Evolutionary conservation across 2,329 filamentous ascomycete genomes (phyloP), one percentile per base, ranked within the genome.

Genomic region (Sclerotinia nivalis): DNA sequence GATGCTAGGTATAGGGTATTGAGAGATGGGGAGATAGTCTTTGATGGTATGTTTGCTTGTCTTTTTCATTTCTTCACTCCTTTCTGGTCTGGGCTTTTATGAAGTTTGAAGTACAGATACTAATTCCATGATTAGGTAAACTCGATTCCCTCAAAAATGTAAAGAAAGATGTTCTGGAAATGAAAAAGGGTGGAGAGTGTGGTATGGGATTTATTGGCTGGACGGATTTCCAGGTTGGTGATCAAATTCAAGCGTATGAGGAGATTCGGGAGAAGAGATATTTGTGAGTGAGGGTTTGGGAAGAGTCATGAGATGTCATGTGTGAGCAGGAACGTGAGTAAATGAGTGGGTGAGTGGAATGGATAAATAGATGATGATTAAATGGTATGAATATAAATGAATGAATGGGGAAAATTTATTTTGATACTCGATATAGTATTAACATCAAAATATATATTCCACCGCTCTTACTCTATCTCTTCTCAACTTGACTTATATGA

Each of bases 181-280:
- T 97, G 89, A 89, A 89, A 76, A 98, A 97, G 81, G 94, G 93
- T 70, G 88, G 86, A n/a, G 96, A 99, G 81, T 99, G 96, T 76
- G 96, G 96, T 74, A 90, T 99, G 74, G 89, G 88, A 66, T 95
- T 99, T 76, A 88, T 91, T 4, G 86, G 84, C 45, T 99, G 93
- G 88, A 85, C 91, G 61, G 91, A 88, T 31, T 91, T 98, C 78
- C 80, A 90, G 77, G 84, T 88, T 20, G 96, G 95, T 40, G 96
- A 99, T 81, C 87, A 90, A 79, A 86, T 99, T 72, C 96, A 98
- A 82, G 90, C 89, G 47, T 97, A 94, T 77, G 93, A 97, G 77
- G 91, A 94, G 80, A 85, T 89, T 25, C 82, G 81, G 69, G 92
- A 96, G 81, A 91, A 91, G 84, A 77, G 78, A 72, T 78, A 77